Evolutionary conservation across 164 flowering plant species (phyloP).

Genomic region (Stephania japonica): DNA sequence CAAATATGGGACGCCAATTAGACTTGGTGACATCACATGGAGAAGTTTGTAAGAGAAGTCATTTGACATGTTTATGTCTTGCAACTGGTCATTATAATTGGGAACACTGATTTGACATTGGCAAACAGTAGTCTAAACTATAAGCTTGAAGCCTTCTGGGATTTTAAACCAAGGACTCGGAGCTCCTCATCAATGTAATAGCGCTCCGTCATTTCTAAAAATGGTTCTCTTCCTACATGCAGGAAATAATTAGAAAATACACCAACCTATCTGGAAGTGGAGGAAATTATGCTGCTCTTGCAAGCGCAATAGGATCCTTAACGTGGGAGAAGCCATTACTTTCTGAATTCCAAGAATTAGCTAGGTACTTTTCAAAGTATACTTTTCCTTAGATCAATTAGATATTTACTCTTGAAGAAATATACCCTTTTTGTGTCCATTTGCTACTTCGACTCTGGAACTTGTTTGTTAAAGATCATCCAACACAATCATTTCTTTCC

Average conservation of each 20-base stretch:
- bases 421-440: neutral
- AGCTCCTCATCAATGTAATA: neutral
- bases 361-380: conserved; percentile 43
- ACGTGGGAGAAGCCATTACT: conserved; percentile 75
- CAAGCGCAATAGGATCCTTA: conserved; percentile 82
- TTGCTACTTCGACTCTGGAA: neutral
- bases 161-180: neutral
- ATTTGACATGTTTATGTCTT: neutral
- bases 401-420: neutral
- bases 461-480: neutral
- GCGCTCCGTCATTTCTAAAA: no score
- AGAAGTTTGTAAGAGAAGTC: neutral
- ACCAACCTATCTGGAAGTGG: conserved; percentile 49
- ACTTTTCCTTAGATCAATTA: neutral
- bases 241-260: conserved; percentile 82
- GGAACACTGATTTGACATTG: neutral
- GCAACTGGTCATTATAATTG: neutral
- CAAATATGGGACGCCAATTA: neutral
- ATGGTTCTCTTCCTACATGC: conserved; percentile 14
- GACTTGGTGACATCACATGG: neutral
- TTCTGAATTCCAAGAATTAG: conserved; percentile 70
- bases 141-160: neutral
- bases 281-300: conserved; percentile 67
- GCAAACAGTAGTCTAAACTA: neutral
- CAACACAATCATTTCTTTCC: neutral